A percentile compares a stretch with the other conserved stretches of the same genome.
phyloP scores from a whole-genome alignment of 169 alveolate genomes.

The Plasmodium yoelii region DNA sequence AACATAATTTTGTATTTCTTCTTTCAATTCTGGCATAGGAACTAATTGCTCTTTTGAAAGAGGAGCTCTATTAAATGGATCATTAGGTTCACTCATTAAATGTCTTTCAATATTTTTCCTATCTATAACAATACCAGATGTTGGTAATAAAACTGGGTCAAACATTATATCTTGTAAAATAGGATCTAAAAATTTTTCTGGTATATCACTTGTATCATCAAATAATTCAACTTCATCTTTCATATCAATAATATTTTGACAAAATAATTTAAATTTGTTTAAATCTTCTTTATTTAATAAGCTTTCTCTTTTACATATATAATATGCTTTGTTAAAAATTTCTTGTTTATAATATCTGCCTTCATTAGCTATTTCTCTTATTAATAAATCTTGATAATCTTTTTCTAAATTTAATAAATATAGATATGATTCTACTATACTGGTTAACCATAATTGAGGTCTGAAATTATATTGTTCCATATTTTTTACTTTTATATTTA shows the following conservation, averaged over 20 bases:
- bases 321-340: conserved; percentile 83
- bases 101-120: conserved; percentile 92
- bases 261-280: conserved; percentile 77
- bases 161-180: conserved; percentile 92
- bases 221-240: conserved; percentile 75
- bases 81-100: conserved; percentile 93
- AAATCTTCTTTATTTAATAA: conserved; percentile 76
- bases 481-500: conserved; percentile 90
- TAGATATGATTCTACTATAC: conserved; percentile 82
- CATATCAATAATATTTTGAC: conserved; percentile 68
- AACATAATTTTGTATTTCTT: conserved; percentile 84
- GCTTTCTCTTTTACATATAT: conserved; percentile 87
- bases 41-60: conserved; percentile 89
- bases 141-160: conserved; percentile 94
- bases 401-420: conserved; percentile 76
- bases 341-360: conserved; percentile 87
- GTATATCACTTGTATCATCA: conserved; percentile 86
- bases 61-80: conserved; percentile 94
- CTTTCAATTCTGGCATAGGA: conserved; percentile 90
- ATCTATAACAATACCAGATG: conserved; percentile 91
- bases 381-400: conserved; percentile 32
- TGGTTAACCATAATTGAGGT: conserved; percentile 88
- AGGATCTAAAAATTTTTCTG: conserved; percentile 94
- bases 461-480: conserved; percentile 89
- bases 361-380: conserved; percentile 80